A percentile compares a stretch with the other conserved stretches of the same genome.
phyloP scores from a whole-genome alignment of 495 filamentous ascomycete genomes.

The Terfezia claveryi region DNA sequence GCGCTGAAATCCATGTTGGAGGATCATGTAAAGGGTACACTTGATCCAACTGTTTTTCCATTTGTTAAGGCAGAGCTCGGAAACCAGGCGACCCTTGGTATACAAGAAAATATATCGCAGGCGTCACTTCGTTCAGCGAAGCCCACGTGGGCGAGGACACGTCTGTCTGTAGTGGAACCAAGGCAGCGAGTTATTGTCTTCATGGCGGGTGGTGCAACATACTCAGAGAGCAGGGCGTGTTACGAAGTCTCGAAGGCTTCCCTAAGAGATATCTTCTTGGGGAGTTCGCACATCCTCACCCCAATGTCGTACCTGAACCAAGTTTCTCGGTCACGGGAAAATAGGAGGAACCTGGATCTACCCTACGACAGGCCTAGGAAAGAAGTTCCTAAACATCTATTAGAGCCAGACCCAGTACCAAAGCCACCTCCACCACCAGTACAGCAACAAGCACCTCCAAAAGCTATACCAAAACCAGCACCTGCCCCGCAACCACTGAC shows the following conservation, averaged over 20 bases:
- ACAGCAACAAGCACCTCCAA: conserved; percentile 3
- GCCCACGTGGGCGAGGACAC: conserved; percentile 80
- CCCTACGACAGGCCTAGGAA: conserved; percentile 62
- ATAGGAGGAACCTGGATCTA: conserved; percentile 51
- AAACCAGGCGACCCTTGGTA: conserved; percentile 36
- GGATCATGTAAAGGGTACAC: conserved; percentile 36
- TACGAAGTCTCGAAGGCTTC: conserved; percentile 58
- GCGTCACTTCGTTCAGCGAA: conserved; percentile 69
- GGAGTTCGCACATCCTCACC: conserved; percentile 76
- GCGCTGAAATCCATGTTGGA: conserved; percentile 64
- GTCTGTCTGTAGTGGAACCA: conserved; percentile 51
- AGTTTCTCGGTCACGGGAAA: conserved; percentile 51
- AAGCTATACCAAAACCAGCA: conserved; percentile 5
- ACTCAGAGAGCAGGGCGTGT: conserved; percentile 67
- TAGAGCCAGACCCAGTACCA: conserved; percentile 32
- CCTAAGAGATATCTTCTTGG: conserved; percentile 65
- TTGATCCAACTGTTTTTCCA: conserved; percentile 56
- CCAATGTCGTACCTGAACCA: conserved; percentile 63
- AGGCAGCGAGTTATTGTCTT: conserved; percentile 84
- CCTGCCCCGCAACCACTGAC: conserved; percentile 5
- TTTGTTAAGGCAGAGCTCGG: conserved; percentile 48
- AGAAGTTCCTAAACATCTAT: conserved; percentile 64
- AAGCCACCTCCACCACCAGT: conserved; percentile 12
- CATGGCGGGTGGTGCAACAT: conserved; percentile 89
- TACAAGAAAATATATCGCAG: conserved; percentile 35